Evolutionary conservation across 352 stramenopile species (phyloP).

Genomic region (Nannochloropsis limnetica): DNA sequence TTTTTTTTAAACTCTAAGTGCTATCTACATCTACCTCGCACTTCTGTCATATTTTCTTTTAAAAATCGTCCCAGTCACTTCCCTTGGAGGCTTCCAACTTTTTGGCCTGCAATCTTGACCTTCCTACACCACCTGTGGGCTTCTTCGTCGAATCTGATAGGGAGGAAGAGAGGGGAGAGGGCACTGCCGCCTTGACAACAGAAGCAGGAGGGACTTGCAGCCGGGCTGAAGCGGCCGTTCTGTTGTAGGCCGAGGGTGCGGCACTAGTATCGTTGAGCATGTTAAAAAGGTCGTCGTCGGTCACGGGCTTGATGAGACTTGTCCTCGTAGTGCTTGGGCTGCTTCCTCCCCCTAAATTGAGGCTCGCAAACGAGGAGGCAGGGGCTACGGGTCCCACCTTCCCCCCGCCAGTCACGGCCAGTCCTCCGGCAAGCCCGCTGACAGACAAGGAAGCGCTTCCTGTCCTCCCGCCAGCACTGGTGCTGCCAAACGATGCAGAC

Average conservation of each 20-base stretch:
- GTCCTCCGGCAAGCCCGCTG: not conserved
- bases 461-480: not conserved
- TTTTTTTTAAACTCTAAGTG: too few species aligned
- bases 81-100: not conserved
- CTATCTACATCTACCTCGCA: too few species aligned
- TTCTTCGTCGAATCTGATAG: not conserved
- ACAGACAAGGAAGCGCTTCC: not conserved
- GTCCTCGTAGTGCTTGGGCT: not conserved
- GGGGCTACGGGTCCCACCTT: not conserved
- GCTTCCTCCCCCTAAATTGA: not conserved
- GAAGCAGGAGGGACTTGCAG: not conserved
- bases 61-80: slow-evolving; percentile 28
- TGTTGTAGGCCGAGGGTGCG: not conserved
- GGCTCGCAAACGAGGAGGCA: not conserved
- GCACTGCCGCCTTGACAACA: not conserved
- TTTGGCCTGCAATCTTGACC: slow-evolving; percentile 4
- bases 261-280: slow-evolving; percentile 3
- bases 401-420: not conserved
- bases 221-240: not conserved
- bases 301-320: not conserved
- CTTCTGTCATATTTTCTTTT: not conserved
- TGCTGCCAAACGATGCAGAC: not conserved
- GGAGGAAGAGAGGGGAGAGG: not conserved
- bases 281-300: not conserved
- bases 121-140: not conserved